These are phyloP conservation scores for Arabidopsis suecica DNA, from an alignment of 345 rosid species.

Conservation along the genomic window DNA sequence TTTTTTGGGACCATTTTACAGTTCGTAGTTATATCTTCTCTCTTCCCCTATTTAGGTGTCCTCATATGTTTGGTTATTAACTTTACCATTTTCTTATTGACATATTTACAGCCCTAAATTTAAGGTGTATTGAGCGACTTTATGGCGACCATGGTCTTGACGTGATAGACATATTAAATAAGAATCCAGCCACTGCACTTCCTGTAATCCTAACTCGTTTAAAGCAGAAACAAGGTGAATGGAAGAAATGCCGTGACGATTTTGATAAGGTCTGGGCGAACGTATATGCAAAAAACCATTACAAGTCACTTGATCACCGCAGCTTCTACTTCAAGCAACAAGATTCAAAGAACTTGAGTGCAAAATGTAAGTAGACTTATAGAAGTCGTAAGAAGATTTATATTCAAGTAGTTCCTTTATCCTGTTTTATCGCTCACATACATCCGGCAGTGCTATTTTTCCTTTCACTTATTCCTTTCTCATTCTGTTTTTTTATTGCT, in stretches of 20 bases:
- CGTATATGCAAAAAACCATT: conserved; percentile 86
- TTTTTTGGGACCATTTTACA: conserved; percentile 19
- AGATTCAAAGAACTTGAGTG: conserved; percentile 93
- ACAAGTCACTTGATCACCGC: conserved; percentile 97
- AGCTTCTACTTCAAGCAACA: conserved; percentile 99
- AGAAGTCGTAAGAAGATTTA: not conserved
- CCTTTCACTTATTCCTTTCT: not conserved
- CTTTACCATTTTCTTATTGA: conserved; percentile 17
- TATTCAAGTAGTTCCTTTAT: conserved; percentile 2
- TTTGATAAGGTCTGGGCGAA: conserved; percentile 97
- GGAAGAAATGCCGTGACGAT: conserved; percentile 91
- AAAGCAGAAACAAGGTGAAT: conserved; percentile 97
- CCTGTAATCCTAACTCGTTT: conserved; percentile 82
- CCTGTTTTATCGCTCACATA: not conserved
- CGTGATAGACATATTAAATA: conserved; percentile 80
- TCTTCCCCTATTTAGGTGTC: conserved; percentile 7
- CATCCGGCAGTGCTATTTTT: conserved; percentile 7
- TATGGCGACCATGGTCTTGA: conserved; percentile 99
- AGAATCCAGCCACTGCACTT: conserved; percentile 75
- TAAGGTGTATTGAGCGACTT: conserved; percentile 93
- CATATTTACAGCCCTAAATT: conserved; percentile 66
- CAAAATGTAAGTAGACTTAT: conserved; percentile 75
- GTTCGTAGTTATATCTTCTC: conserved; percentile 19
- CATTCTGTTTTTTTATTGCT: conserved; percentile 33
- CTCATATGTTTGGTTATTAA: conserved; percentile 29